Evolutionary conservation across 73 alveolate genomes (phyloP).

Genomic region (Paramecium biaurelia): DNA sequence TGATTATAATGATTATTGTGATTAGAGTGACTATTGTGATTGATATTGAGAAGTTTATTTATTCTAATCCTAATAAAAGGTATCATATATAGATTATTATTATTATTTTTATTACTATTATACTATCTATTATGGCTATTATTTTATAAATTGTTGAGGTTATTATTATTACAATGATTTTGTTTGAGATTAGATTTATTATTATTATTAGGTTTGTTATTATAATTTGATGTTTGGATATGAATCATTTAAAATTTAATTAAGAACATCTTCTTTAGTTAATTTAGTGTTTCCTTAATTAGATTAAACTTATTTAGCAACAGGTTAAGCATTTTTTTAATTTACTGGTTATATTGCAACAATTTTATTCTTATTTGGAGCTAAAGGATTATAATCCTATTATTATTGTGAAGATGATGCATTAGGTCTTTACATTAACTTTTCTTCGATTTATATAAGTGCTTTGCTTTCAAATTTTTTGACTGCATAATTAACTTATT

Average conservation of each 20-base stretch:
- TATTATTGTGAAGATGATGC: background rate
- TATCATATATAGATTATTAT: background rate
- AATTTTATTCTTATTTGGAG: slow-evolving; percentile 7
- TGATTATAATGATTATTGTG: background rate
- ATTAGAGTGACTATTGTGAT: background rate
- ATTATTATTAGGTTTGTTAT: background rate
- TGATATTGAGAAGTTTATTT: background rate
- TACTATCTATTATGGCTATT: background rate
- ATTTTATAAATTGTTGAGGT: background rate
- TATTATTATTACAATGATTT: background rate
- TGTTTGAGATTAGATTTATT: background rate
- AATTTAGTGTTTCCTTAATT: background rate
- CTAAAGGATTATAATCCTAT: slow-evolving; percentile 24
- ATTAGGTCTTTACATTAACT: background rate
- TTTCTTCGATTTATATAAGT: background rate
- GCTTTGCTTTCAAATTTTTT: background rate
- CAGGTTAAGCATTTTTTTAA: background rate
- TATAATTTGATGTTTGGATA: background rate
- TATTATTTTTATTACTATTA: background rate
- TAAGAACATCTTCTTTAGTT: background rate
- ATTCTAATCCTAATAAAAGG: background rate
- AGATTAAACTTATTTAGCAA: background rate
- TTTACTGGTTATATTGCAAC: background rate
- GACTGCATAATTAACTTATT: background rate
- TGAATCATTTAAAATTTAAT: background rate